A percentile compares a stretch with the other conserved stretches of the same genome.
phyloP scores from a whole-genome alignment of 2,329 filamentous ascomycete species.

The Fusarium haematococcum region DNA sequence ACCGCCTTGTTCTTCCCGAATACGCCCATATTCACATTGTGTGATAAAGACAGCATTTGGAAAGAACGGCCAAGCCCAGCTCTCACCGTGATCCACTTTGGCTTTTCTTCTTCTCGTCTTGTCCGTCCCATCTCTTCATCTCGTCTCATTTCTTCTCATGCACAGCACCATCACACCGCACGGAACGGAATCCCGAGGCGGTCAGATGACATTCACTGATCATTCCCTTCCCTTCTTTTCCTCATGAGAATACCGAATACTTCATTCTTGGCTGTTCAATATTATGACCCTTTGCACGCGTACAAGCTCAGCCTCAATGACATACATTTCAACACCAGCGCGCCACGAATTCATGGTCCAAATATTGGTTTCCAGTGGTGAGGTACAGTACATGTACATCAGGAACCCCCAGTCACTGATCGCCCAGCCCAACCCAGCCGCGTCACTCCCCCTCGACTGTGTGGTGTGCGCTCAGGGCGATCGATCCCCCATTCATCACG shows the following conservation, averaged over 20 bases:
- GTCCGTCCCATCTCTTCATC: constrained; percentile 2
- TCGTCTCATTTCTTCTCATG: constrained; percentile 3
- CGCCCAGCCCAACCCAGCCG: constrained; percentile 23
- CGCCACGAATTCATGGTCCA: constrained; percentile 7
- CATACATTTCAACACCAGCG: not conserved
- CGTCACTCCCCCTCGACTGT: constrained; percentile 29
- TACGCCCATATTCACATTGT: not conserved
- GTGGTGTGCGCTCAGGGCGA: constrained; percentile 20
- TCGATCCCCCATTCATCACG: constrained; percentile 26
- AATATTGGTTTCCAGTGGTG: not conserved
- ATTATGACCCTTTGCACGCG: not conserved
- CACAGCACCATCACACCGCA: constrained; percentile 12
- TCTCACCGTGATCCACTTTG: constrained; percentile 16
- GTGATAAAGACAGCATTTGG: not conserved
- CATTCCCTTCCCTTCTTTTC: not conserved
- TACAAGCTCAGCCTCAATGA: not conserved
- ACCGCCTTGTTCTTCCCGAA: not conserved
- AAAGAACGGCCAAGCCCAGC: constrained; percentile 9
- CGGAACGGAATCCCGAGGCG: not conserved
- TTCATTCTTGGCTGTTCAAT: not conserved
- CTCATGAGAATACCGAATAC: not conserved
- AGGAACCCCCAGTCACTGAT: constrained; percentile 25
- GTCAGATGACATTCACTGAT: not conserved
- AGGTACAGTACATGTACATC: constrained; percentile 24
- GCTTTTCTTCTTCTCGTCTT: not conserved